Evolutionary conservation across 2,329 filamentous ascomycete species (phyloP).

Genomic region (Alternaria longipes): DNA sequence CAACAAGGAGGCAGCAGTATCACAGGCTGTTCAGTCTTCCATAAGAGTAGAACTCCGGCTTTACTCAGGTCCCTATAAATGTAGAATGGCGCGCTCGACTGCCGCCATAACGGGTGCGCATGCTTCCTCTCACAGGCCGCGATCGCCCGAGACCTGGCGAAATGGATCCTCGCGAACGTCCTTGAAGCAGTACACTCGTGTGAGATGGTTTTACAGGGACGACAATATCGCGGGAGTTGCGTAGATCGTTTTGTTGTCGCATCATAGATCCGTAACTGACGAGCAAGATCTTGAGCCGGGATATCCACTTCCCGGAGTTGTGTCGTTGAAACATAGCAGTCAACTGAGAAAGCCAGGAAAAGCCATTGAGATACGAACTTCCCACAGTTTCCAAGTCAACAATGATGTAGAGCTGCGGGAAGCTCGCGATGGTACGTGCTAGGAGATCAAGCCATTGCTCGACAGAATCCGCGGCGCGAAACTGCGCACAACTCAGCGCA

Average conservation of each 20-base stretch:
- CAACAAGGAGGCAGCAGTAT: background rate
- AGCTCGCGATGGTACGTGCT: background rate
- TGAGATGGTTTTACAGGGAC: background rate
- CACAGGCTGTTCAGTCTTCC: fast-evolving
- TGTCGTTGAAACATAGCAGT: background rate
- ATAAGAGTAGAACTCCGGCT: background rate
- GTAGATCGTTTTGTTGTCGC: background rate
- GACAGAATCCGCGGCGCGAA: background rate
- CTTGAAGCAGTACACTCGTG: background rate
- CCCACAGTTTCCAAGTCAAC: too few relatives aligned
- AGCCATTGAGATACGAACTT: too few relatives aligned
- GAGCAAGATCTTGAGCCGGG: background rate
- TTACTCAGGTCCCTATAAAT: background rate
- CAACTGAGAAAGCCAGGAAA: background rate
- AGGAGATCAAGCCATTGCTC: background rate
- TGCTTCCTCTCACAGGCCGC: background rate
- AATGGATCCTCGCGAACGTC: background rate
- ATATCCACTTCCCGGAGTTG: background rate
- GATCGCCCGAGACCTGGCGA: background rate
- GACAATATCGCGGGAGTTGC: background rate
- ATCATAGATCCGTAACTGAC: background rate
- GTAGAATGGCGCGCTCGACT: background rate
- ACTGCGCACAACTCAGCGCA: background rate
- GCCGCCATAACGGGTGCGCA: background rate
- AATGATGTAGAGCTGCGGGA: too few relatives aligned